Conservation (phyloP, 1,284 basidiomycete genomes). For the Pterulicium gracile region DNA sequence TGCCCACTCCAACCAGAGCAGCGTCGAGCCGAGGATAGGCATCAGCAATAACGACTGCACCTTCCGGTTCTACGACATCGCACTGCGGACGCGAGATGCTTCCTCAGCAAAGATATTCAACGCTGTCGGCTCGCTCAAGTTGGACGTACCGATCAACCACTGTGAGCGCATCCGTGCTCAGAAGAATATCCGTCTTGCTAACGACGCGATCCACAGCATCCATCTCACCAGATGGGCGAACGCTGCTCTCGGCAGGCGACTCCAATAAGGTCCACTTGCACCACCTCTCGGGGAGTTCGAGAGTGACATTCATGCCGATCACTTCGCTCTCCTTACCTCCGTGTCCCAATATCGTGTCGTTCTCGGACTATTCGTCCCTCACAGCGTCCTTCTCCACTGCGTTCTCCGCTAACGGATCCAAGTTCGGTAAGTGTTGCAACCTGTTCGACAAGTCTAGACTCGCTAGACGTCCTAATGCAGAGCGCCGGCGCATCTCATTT, state of each 20-base stretch:
- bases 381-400: conserved; percentile 77
- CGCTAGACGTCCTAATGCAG: no score
- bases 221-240: conserved; percentile 76
- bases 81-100: conserved; percentile 25
- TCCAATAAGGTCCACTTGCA: conserved; percentile 74
- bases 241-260: conserved; percentile 79
- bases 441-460: no score
- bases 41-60: conserved; percentile 79
- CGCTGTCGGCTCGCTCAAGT: conserved; percentile 41
- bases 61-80: conserved; percentile 66
- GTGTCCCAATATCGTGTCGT: conserved; percentile 3
- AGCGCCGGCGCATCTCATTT: no score
- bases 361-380: conserved; percentile 15
- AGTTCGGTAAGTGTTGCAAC: conserved; percentile 42
- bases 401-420: conserved; percentile 69
- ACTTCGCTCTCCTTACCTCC: conserved; percentile 42
- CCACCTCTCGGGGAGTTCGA: conserved; percentile 47
- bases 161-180: no score
- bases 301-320: conserved; percentile 45
- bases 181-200: no score
- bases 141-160: conserved; percentile 65
- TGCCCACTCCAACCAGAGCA: conserved; percentile 43
- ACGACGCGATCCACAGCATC: conserved; percentile 62
- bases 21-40: conserved; percentile 59
- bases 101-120: conserved; percentile 29